Percentiles rank a stretch among this genome's conserved stretches.
These are phyloP conservation scores for Aristolochia fimbriata DNA, from an alignment of 164 flowering plant genomes.

Conservation along the genomic window DNA sequence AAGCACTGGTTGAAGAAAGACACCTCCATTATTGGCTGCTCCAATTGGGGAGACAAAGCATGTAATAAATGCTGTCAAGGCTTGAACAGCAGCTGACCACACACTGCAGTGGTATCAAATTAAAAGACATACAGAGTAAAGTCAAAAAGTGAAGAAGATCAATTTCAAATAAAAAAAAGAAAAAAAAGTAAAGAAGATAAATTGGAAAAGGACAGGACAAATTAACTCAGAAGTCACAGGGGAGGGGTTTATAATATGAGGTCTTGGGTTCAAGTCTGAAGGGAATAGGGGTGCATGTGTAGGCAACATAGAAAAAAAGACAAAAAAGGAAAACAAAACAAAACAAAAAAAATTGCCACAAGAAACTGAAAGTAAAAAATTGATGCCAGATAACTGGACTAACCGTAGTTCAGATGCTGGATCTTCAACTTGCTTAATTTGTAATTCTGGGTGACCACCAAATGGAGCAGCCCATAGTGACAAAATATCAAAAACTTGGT, in stretches of 20 bases:
- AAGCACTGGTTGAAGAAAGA: constrained; percentile 84
- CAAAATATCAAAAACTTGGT: constrained; percentile 88
- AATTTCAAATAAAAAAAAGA: no score
- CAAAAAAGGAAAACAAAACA: no score
- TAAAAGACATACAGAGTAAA: no score
- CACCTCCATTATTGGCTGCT: constrained; percentile 27
- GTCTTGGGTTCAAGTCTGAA: no score
- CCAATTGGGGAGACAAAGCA: constrained; percentile 51
- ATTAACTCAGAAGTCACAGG: no score
- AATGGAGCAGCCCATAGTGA: constrained; percentile 77
- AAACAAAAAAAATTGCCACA: background rate
- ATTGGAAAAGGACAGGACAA: no score
- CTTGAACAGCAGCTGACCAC: constrained; percentile 89
- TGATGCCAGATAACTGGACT: constrained; percentile 8
- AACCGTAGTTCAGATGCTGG: constrained; percentile 54
- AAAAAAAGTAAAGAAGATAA: no score
- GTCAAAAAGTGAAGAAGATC: no score
- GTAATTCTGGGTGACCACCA: constrained; percentile 46
- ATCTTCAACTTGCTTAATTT: constrained; percentile 39
- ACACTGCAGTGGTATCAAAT: constrained; percentile 35
- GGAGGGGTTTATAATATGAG: no score
- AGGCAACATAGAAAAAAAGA: no score
- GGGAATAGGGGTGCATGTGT: no score
- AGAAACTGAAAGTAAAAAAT: background rate
- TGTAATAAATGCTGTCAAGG: constrained; percentile 72